Evolutionary conservation across 192 early-diverging fungal genomes (phyloP).

Genomic region (Backusella liffmaniae): DNA sequence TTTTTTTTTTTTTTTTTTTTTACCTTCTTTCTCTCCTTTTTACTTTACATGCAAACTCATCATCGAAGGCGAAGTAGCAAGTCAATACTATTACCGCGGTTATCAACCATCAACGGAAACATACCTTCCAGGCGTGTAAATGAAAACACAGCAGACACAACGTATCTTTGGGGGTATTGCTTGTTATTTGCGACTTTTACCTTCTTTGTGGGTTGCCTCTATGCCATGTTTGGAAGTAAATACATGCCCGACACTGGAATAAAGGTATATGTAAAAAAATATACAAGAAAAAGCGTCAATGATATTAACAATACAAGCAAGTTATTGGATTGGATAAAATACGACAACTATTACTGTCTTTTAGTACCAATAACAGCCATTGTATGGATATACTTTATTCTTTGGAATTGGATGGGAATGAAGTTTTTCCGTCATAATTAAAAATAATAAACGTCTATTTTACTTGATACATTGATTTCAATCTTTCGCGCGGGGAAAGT

Average conservation of each 20-base stretch:
- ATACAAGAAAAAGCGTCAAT: neutral
- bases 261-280: conserved; percentile 34
- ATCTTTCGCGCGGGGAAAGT: conserved; percentile 9
- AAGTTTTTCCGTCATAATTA: conserved; percentile 91
- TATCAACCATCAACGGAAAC: conserved; percentile 30
- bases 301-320: neutral
- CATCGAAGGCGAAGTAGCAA: conserved; percentile 24
- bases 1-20: neutral
- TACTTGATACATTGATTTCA: neutral
- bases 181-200: conserved; percentile 58
- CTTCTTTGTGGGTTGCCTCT: conserved; percentile 62
- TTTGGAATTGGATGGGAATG: conserved; percentile 96
- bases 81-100: conserved; percentile 3
- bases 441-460: neutral
- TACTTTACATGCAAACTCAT: neutral
- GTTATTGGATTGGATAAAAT: conserved; percentile 68
- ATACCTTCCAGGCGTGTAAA: conserved; percentile 56
- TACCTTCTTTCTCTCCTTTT: neutral
- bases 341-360: conserved; percentile 80
- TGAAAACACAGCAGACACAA: conserved; percentile 62
- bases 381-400: conserved; percentile 70
- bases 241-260: conserved; percentile 69
- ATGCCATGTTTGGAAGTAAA: conserved; percentile 64
- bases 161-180: conserved; percentile 65
- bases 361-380: conserved; percentile 79